phyloP scores from a whole-genome alignment of 2,329 filamentous ascomycete species.

The Nemania sp. region DNA sequence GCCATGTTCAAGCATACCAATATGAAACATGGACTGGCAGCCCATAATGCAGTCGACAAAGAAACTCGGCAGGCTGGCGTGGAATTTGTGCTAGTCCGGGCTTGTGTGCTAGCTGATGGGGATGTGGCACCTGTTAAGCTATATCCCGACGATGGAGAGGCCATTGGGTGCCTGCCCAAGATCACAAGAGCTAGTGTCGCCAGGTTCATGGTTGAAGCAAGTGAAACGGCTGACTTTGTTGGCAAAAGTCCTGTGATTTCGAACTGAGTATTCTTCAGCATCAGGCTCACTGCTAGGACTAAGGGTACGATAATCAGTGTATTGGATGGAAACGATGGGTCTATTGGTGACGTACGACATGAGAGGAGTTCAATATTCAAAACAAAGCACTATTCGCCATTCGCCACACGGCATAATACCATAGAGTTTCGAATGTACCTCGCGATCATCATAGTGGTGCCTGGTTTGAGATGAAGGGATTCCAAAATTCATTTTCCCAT shows the following conservation, averaged over 20 bases:
- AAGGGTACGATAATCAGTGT: too few species aligned
- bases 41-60: conserved; percentile 52
- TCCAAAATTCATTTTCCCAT: conserved; percentile 42
- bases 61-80: conserved; percentile 44
- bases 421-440: neutral
- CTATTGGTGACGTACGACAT: neutral
- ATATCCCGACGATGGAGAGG: conserved; percentile 49
- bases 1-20: conserved; percentile 51
- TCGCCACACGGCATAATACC: neutral
- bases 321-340: neutral
- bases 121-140: conserved; percentile 44
- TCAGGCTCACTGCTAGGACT: neutral
- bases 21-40: conserved; percentile 51
- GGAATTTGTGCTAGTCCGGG: conserved; percentile 51
- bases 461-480: conserved; percentile 30
- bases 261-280: conserved; percentile 39
- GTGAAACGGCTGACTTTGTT: conserved; percentile 48
- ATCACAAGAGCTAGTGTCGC: conserved; percentile 48
- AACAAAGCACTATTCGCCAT: neutral
- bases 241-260: conserved; percentile 52
- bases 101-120: conserved; percentile 49
- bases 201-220: conserved; percentile 50
- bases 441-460: conserved; percentile 9
- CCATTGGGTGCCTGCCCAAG: conserved; percentile 46
- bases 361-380: neutral